Base-by-base conservation (phyloP, 495 filamentous ascomycete genomes). In the Aspergillus haitiensis region DNA sequence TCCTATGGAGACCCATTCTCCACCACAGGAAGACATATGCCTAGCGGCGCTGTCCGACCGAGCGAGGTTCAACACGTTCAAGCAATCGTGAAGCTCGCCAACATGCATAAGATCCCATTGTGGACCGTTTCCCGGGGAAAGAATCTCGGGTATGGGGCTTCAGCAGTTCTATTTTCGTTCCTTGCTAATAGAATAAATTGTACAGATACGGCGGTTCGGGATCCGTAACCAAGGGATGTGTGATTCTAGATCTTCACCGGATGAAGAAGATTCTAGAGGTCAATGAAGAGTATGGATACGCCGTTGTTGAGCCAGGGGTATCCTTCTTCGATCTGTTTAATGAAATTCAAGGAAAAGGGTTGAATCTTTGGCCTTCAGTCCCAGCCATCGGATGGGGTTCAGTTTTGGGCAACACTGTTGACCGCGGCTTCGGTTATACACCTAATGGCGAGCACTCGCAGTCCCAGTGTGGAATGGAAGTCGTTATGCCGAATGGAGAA, bases 351-450 rank as follows among this genome's bases (percentile, higher is more conserved):
- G 67, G 72, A 7, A 64, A 78, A 18, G 63, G 62, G 3, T 47
- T 64, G 10, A 72, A 76, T 16, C 60, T 70, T 10, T 67, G 64
- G 64, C 21, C 42, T 9, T 27, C 82, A 58, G 72, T 72, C 0
- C 84, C 84, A 7, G 84, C 83, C 62, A 66, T 87, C 0, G 83
- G 83, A 2, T 81, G 84, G 8, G 84, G 83, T 2, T 80, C 75
- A 16, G 76, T 86, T 2, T 55, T 86, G 8, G 81, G 81, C 9
- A 86, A 85, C 72, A 75, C 82, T 3, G 61, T 82, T 11, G 84
- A 87, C 47, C 72, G 82, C 11, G 83, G 84, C 0, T 74, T 85
- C 18, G 84, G 83, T 0, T 86, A 85, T 66, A 87, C 82, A 3
- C 73, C 75, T 56, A 37, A 67, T 35, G 71, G 60, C 40, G 82